Conservation (phyloP, 2,329 filamentous ascomycete genomes). For the Penicillium psychrosexuale region DNA sequence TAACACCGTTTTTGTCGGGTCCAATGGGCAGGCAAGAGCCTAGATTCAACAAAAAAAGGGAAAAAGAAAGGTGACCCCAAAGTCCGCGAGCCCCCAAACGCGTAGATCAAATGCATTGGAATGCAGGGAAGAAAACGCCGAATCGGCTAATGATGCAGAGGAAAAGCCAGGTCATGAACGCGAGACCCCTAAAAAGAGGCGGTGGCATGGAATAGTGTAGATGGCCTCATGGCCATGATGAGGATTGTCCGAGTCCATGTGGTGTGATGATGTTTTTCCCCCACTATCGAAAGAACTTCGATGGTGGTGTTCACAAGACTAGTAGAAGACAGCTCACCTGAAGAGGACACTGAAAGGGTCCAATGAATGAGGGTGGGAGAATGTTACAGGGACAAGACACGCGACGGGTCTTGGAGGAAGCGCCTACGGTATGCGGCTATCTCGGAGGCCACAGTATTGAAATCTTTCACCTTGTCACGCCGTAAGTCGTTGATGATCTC, state of each 20-base stretch:
- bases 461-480: slow-evolving; percentile 50
- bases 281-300: slow-evolving; percentile 1
- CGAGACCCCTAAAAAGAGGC: slow-evolving; percentile 6
- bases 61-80: not conserved
- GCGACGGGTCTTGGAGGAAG: slow-evolving; percentile 47
- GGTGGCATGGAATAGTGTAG: slow-evolving; percentile 14
- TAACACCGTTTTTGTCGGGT: slow-evolving; percentile 7
- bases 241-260: slow-evolving; percentile 5
- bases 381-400: slow-evolving; percentile 46
- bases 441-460: slow-evolving; percentile 48
- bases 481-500: slow-evolving; percentile 51
- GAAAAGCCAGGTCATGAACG: slow-evolving; percentile 10
- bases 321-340: slow-evolving; percentile 18
- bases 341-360: slow-evolving; percentile 8
- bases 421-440: slow-evolving; percentile 52
- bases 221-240: slow-evolving; percentile 3
- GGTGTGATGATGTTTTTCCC: slow-evolving; percentile 6
- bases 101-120: slow-evolving; percentile 9
- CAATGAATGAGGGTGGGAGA: slow-evolving; percentile 2
- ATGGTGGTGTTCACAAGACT: slow-evolving; percentile 11
- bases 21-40: slow-evolving; percentile 7
- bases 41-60: not conserved
- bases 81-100: not conserved
- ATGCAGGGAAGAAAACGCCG: slow-evolving; percentile 18
- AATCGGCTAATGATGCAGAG: slow-evolving; percentile 23